These are phyloP conservation scores for Yamadazyma oceani DNA, from an alignment of 1,139 yeast species.

Conservation along the genomic window DNA sequence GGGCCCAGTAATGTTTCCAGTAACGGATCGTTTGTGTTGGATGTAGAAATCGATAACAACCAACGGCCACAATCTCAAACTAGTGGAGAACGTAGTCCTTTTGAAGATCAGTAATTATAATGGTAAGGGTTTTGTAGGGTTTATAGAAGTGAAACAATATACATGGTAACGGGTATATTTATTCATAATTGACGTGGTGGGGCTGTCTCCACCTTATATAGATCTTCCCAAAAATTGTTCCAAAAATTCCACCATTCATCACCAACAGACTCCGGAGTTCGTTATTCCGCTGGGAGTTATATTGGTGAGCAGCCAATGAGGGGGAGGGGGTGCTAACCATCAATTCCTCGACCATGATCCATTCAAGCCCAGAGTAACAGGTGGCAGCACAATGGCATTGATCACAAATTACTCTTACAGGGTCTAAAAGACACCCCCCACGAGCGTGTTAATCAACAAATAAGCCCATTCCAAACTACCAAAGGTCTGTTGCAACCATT, in stretches of 20 bases:
- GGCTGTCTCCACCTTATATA: not conserved
- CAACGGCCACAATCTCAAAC: constrained; percentile 18
- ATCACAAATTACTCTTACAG: too few relatives aligned
- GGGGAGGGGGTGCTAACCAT: not conserved
- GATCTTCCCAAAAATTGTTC: constrained; percentile 1
- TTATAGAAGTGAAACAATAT: too few relatives aligned
- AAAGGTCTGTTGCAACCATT: too few relatives aligned
- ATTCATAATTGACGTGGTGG: not conserved
- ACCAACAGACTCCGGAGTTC: constrained; percentile 1
- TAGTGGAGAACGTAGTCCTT: constrained; percentile 28
- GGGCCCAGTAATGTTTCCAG: constrained; percentile 10
- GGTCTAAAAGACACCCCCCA: too few relatives aligned
- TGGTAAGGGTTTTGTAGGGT: not conserved
- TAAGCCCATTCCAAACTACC: too few relatives aligned
- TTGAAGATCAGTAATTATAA: constrained; percentile 26
- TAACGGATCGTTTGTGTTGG: constrained; percentile 35
- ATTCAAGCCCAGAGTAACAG: too few relatives aligned
- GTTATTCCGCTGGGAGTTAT: not conserved
- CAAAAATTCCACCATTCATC: constrained; percentile 1
- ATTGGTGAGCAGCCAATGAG: not conserved
- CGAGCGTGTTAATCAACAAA: too few relatives aligned
- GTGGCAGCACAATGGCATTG: too few relatives aligned
- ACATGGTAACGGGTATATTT: not conserved
- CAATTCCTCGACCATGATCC: not conserved
- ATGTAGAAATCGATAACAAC: constrained; percentile 33